A percentile compares a stretch with the other conserved stretches of the same genome.
These are phyloP conservation scores for Mortierella hygrophila DNA, from an alignment of 192 early-diverging fungal species.

Conservation along the genomic window DNA sequence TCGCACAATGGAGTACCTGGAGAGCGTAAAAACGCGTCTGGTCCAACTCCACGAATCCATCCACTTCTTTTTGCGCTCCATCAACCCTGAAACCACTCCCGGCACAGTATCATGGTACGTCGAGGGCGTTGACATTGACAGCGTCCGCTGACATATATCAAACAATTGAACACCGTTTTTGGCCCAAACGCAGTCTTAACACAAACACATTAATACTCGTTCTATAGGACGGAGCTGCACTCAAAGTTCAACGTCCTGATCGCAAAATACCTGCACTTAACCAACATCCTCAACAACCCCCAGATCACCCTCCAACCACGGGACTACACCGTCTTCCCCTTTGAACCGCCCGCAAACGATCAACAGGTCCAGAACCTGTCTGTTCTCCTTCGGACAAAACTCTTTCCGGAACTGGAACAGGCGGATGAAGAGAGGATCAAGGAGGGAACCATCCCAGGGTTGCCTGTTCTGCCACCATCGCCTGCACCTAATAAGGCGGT, in stretches of 20 bases:
- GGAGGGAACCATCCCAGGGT: conserved; percentile 31
- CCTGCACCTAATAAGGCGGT: neutral
- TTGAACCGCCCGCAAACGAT: conserved; percentile 37
- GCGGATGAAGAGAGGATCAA: conserved; percentile 42
- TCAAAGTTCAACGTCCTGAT: conserved; percentile 55
- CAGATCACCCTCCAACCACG: conserved; percentile 22
- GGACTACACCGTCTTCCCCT: conserved; percentile 44
- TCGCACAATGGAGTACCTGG: conserved; percentile 10
- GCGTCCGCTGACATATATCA: too few relatives aligned
- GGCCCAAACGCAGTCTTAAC: neutral
- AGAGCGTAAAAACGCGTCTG: conserved; percentile 46
- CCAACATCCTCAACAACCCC: conserved; percentile 49
- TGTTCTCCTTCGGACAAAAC: conserved; percentile 45
- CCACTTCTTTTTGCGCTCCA: conserved; percentile 37
- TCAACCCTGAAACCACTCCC: conserved; percentile 42
- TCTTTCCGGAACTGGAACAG: conserved; percentile 46
- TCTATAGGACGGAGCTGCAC: conserved; percentile 49
- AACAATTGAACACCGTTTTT: too few relatives aligned
- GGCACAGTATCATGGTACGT: conserved; percentile 45
- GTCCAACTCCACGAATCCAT: conserved; percentile 56
- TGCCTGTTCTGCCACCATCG: neutral
- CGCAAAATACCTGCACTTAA: conserved; percentile 45
- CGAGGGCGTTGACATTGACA: too few relatives aligned
- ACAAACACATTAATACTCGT: neutral
- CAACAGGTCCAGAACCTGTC: conserved; percentile 46